Conservation (phyloP, 768 basidiomycete genomes). For the Chalciporus pseudorubinellus region DNA sequence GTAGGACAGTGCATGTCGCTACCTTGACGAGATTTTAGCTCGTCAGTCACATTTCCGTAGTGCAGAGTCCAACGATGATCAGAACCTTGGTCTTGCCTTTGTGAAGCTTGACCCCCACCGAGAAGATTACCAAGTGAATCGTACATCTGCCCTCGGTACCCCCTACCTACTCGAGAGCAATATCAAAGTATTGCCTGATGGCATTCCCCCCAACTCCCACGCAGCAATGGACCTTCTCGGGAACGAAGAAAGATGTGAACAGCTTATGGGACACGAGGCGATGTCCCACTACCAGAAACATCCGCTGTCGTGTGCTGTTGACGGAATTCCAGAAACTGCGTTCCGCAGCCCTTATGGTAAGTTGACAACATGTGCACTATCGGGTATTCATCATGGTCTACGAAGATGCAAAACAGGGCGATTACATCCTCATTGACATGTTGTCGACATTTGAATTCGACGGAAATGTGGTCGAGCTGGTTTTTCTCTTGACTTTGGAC, state of each 20-base stretch:
- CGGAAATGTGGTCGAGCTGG: conserved; percentile 28
- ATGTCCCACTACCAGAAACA: conserved; percentile 40
- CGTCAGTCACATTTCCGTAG: neutral
- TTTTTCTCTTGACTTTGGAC: conserved; percentile 35
- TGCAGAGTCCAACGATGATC: neutral
- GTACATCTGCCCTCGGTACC: conserved; percentile 43
- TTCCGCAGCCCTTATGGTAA: conserved; percentile 51
- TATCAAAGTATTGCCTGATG: conserved; percentile 42
- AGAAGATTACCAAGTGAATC: conserved; percentile 13
- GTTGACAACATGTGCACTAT: conserved; percentile 23
- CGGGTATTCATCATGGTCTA: conserved; percentile 4
- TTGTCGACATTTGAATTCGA: conserved; percentile 26
- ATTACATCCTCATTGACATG: conserved; percentile 40
- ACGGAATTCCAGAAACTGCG: conserved; percentile 45
- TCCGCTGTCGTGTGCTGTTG: conserved; percentile 55
- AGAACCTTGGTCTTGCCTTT: conserved; percentile 1
- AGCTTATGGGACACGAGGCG: conserved; percentile 33
- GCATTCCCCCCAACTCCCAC: conserved; percentile 18
- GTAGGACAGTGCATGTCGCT: conserved; percentile 46
- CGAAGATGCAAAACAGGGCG: conserved; percentile 30
- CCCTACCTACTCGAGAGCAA: conserved; percentile 53
- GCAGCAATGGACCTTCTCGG: conserved; percentile 41
- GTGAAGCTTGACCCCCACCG: conserved; percentile 7
- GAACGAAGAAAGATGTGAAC: conserved; percentile 38
- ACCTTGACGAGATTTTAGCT: conserved; percentile 38